Base-by-base conservation (phyloP, 1,139 yeast species). In the Geotrichum carabidarum region DNA sequence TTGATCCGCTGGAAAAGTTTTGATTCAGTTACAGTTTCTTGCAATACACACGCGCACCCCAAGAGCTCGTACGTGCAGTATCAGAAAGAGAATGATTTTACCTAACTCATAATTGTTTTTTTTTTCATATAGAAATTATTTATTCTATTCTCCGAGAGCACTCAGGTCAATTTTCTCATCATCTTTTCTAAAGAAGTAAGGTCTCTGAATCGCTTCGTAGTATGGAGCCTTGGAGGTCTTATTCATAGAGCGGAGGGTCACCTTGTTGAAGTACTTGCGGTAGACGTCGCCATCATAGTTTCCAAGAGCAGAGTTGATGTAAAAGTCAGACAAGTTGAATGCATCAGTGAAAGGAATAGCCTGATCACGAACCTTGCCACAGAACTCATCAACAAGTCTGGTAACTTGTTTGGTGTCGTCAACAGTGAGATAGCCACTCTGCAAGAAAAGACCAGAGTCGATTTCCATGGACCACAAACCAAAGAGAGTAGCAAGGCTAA, bases 221-320 rank as follows among this genome's bases (percentile, higher is more conserved):
- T 76, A 76, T 5, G 73, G 72, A 11, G 78, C 71, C 51, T 63
- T 63, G 48, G 67, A 60, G 22, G 58, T 56, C 44, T 50, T 40
- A 47, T 65, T 60, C 32, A 74, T 72, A 59, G 71, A 70, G 47
- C 61, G 63, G 38, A 62, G 63, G 53, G 64, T 64, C 34, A 74
- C 75, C 65, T 73, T 73, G 51, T 65, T 66, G 59, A 72, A 73
- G 64, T 90, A 90, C 71, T 87, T 82, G 69, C 83, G 84, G 74
- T 90, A 91, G 55, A 88, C 83, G 69, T 90, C 85, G 62, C 97
- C 98, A 65, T 88, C 83, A 71, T 79, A 86, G 64, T 77, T 78
- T 59, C 97, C 98, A 59, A 91, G 79, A 35, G 96, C 84, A 1
- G 97, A 81, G 73, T 90, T 88, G 68, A 91, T 79, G 73, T 86